A percentile compares a stretch with the other conserved stretches of the same genome.
Evolutionary conservation across 768 basidiomycete species (phyloP).

Genomic region (Mrakia frigida): DNA sequence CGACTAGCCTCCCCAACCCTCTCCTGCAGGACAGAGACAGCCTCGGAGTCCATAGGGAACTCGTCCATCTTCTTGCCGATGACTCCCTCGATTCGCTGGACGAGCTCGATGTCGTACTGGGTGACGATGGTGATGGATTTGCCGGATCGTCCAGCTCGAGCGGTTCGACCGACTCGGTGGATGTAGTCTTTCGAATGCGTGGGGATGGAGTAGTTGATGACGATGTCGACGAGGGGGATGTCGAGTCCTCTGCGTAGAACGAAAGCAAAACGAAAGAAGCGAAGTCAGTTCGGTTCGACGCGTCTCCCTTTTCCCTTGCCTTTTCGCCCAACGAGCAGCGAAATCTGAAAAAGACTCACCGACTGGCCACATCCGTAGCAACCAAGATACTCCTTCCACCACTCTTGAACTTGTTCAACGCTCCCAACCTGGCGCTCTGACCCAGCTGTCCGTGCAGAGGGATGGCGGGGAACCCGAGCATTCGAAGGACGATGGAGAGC

Average conservation of each 20-base stretch:
- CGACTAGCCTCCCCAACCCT: conserved; percentile 77
- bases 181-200: conserved; percentile 99
- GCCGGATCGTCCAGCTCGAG: conserved; percentile 93
- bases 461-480: conserved; percentile 87
- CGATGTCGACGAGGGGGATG: conserved; percentile 90
- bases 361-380: conserved; percentile 93
- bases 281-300: not conserved
- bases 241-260: conserved; percentile 67
- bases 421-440: conserved; percentile 88
- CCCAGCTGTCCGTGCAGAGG: conserved; percentile 92
- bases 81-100: conserved; percentile 90
- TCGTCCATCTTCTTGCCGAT: conserved; percentile 86
- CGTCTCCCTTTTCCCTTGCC: not conserved
- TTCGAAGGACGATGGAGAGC: conserved; percentile 79
- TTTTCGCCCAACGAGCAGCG: too few relatives aligned
- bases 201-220: conserved; percentile 97
- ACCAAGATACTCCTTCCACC: conserved; percentile 87
- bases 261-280: not conserved
- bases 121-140: conserved; percentile 97
- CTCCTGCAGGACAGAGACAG: conserved; percentile 78
- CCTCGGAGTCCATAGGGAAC: conserved; percentile 60
- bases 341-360: too few relatives aligned
- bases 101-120: conserved; percentile 94
- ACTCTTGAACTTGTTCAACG: conserved; percentile 89
- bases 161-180: conserved; percentile 94